These are phyloP conservation scores for Ustilago nuda DNA, from an alignment of 1,284 basidiomycete species.

Conservation along the genomic window DNA sequence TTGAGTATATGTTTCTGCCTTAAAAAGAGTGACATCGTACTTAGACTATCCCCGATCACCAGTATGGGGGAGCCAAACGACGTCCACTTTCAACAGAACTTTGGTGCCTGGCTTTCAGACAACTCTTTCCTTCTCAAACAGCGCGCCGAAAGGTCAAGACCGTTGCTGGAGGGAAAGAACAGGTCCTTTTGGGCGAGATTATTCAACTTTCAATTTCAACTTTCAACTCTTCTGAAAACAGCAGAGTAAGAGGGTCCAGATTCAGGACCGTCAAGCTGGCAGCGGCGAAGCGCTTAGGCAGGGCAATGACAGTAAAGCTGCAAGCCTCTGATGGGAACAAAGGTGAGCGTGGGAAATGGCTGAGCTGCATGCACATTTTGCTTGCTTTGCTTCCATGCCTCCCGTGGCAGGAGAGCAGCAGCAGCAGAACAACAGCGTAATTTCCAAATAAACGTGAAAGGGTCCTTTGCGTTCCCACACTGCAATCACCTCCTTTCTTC, in stretches of 20 bases:
- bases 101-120: not conserved
- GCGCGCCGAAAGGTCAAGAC: not conserved
- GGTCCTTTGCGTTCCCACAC: not conserved
- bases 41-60: no score
- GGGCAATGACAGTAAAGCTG: not conserved
- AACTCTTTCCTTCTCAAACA: not conserved
- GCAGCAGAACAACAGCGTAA: no score
- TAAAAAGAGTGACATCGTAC: no score
- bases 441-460: slow-evolving; percentile 4
- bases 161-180: not conserved
- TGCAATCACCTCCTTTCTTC: not conserved
- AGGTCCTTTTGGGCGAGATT: not conserved
- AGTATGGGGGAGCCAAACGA: no score
- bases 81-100: not conserved
- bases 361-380: not conserved
- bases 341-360: not conserved
- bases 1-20: no score
- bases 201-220: not conserved
- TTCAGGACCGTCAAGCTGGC: not conserved
- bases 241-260: not conserved
- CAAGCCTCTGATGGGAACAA: not conserved
- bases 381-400: not conserved
- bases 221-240: not conserved
- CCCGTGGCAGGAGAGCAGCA: not conserved
- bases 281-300: not conserved